These are phyloP conservation scores for Pyricularia sp. DNA, from an alignment of 2,329 filamentous ascomycete species.

Conservation along the genomic window DNA sequence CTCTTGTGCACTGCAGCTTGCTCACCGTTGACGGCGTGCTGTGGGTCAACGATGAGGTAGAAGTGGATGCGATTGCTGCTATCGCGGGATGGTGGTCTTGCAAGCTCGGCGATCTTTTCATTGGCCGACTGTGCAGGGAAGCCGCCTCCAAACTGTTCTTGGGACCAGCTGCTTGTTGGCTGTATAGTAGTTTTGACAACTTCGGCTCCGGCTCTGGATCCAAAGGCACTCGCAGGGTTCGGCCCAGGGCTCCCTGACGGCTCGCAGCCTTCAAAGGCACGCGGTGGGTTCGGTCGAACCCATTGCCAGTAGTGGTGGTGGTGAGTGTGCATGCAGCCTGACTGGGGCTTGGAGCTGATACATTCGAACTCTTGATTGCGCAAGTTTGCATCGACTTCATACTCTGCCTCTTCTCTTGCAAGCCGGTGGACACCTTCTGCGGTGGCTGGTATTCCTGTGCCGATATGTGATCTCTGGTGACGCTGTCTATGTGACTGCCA, in stretches of 20 bases:
- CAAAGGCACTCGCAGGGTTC: background rate
- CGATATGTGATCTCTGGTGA: background rate
- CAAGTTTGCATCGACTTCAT: background rate
- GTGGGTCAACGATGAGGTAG: slow-evolving; percentile 9
- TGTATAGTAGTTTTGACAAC: slow-evolving; percentile 1
- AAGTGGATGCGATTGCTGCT: slow-evolving; percentile 8
- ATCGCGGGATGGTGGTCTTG: slow-evolving; percentile 11
- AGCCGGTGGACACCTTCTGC: background rate
- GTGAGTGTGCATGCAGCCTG: slow-evolving; percentile 41
- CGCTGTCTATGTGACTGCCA: background rate
- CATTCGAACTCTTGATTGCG: background rate
- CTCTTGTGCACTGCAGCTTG: slow-evolving; percentile 7
- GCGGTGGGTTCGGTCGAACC: slow-evolving; percentile 2
- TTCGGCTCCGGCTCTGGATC: background rate
- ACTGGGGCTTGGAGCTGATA: background rate
- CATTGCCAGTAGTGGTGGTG: slow-evolving; percentile 47
- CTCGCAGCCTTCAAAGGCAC: background rate
- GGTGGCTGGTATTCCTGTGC: background rate
- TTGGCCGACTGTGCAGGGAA: slow-evolving; percentile 15
- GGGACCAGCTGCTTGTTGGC: slow-evolving; percentile 5
- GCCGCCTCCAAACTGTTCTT: slow-evolving; percentile 1
- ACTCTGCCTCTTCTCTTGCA: background rate
- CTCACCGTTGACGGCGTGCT: background rate
- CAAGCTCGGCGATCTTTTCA: slow-evolving; percentile 17
- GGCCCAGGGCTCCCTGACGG: background rate